Evolutionary conservation across 140 eudicot genomes (phyloP).

Genomic region (Erigeron philadelphicus): DNA sequence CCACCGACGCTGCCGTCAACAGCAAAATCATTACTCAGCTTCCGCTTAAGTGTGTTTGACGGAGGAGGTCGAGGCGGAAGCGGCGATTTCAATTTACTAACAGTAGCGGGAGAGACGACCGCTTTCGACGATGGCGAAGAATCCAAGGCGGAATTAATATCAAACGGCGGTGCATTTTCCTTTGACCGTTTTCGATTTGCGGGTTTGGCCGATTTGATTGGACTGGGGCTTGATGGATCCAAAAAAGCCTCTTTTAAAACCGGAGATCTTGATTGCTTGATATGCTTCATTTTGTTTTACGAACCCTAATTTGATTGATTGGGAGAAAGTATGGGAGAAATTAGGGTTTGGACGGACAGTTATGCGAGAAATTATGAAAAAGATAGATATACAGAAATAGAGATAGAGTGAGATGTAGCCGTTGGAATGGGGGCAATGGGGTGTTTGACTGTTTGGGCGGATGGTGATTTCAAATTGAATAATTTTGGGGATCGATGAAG

Average conservation of each 20-base stretch:
- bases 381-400: neutral
- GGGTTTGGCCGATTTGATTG: constrained; percentile 34
- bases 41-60: constrained; percentile 43
- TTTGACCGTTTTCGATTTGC: constrained; percentile 48
- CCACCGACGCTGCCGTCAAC: constrained; percentile 32
- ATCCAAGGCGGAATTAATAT: constrained; percentile 28
- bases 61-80: constrained; percentile 90
- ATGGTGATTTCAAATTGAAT: constrained; percentile 39
- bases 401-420: constrained; percentile 33
- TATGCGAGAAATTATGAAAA: constrained; percentile 27
- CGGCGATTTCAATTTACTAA: constrained; percentile 50
- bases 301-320: constrained; percentile 4
- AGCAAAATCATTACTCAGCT: constrained; percentile 44
- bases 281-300: constrained; percentile 47
- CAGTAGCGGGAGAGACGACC: constrained; percentile 33
- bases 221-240: constrained; percentile 32
- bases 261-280: constrained; percentile 50
- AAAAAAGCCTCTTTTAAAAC: constrained; percentile 42
- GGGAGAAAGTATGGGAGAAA: neutral
- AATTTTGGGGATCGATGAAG: constrained; percentile 23
- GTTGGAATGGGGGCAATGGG: constrained; percentile 22
- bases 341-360: constrained; percentile 35
- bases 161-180: constrained; percentile 64
- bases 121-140: constrained; percentile 35
- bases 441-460: constrained; percentile 26